Evolutionary conservation across 306 rosid genomes (phyloP).

Genomic region (Parietaria judaica): DNA sequence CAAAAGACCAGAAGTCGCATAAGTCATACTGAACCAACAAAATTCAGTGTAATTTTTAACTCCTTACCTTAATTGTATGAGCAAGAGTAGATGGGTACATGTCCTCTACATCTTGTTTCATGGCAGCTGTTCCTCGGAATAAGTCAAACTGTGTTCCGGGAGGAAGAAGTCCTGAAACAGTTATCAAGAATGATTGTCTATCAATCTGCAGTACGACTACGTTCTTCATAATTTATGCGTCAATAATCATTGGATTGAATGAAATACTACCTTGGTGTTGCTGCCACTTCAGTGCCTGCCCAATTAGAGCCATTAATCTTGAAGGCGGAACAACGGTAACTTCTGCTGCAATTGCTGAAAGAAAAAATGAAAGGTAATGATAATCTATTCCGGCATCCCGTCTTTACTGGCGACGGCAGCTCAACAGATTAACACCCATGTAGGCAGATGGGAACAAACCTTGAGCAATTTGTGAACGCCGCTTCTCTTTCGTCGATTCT

Average conservation of each 20-base stretch:
- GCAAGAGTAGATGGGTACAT: slow-evolving; percentile 78
- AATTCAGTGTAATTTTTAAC: background rate
- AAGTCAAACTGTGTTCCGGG: slow-evolving; percentile 98
- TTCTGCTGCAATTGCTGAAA: slow-evolving; percentile 76
- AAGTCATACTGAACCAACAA: background rate
- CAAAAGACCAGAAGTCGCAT: slow-evolving; percentile 13
- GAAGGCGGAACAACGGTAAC: slow-evolving; percentile 98
- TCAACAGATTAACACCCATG: background rate
- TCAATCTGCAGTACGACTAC: background rate
- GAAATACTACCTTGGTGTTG: slow-evolving; percentile 77
- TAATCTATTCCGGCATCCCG: background rate
- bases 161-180: slow-evolving; percentile 84
- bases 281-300: slow-evolving; percentile 98
- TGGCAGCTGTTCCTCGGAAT: slow-evolving; percentile 97
- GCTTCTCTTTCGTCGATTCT: slow-evolving; percentile 92
- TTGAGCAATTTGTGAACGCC: slow-evolving; percentile 88
- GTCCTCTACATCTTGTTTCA: slow-evolving; percentile 99
- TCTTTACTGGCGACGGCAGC: background rate
- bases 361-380: slow-evolving; percentile 2
- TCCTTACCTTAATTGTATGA: slow-evolving; percentile 89
- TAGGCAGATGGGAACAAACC: slow-evolving; percentile 38
- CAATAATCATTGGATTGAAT: too few species aligned
- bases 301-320: slow-evolving; percentile 90
- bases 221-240: too few species aligned
- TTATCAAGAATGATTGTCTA: slow-evolving; percentile 13